Evolutionary conservation across 768 basidiomycete species (phyloP), one percentile per base, ranked within the genome.

Genomic region (Tephrocybe sp.): DNA sequence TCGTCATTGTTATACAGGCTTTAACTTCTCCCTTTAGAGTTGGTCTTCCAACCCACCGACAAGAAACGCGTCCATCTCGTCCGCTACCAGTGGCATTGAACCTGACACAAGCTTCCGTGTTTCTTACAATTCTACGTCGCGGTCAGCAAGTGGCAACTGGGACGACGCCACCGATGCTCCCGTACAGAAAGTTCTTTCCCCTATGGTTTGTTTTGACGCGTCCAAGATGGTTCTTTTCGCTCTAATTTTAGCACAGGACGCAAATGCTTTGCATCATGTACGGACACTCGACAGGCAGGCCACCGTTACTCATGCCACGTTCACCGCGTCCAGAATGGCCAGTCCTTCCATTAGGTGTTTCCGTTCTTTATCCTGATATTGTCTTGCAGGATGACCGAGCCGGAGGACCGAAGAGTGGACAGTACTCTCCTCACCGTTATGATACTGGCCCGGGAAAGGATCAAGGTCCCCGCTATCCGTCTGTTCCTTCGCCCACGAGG

Each of bases 21-120:
- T 38, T 47, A 54, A 19, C 52, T 49, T 60, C 55, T 59, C 32
- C 41, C 49, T 51, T 56, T 54, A 59, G 86, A 85, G 82, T 85
- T 46, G 87, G 85, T 69, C 77, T 56, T 60, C 71, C 32, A 61
- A 75, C 24, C 73, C 79, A 31, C 65, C 71, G 24, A 76, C 82
- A 4, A 76, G 82, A 54, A 85, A 84, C 56, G 69, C 82, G 18
- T 86, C 86, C 5, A 74, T 76, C 30, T 85, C 85, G 30, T 86
- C 84, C 4, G 76, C 72, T 16, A 63, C 80, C 15, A 81, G 82
- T 57, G 66, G 69, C 16, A 74, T 70, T 12, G 84, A 85, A 48
- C 59, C 65, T 12, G 83, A 84, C 49, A 54, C 69, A 34, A 64
- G 62, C 45, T 82, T 76, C 54, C 80, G 78, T 41, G 58, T 73